Conservation (phyloP, 2,329 filamentous ascomycete genomes). For the Dissoconium aciculare region DNA sequence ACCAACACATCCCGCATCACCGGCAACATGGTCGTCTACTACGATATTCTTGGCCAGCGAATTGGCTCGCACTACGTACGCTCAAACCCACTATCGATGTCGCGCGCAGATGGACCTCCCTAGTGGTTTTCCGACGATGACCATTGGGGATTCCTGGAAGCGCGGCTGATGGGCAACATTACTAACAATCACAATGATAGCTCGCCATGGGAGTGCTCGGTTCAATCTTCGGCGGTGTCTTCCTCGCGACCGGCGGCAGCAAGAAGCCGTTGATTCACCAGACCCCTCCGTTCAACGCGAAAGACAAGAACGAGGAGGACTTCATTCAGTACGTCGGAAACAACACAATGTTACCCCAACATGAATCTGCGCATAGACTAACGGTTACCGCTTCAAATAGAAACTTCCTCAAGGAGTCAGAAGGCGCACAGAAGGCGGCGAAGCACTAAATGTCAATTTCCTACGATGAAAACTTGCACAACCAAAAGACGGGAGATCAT, state of each 20-base stretch:
- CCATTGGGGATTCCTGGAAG: conserved; percentile 1
- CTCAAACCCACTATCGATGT: conserved; percentile 4
- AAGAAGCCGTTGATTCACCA: conserved; percentile 33
- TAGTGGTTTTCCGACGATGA: background rate
- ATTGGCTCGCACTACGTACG: conserved; percentile 41
- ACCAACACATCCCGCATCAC: conserved; percentile 4
- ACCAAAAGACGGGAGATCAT: too few species aligned
- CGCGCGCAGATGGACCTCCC: background rate
- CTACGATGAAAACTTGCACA: conserved; percentile 1
- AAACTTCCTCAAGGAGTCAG: conserved; percentile 14
- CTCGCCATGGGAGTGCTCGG: conserved; percentile 46
- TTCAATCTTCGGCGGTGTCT: conserved; percentile 32
- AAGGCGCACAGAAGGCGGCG: conserved; percentile 8
- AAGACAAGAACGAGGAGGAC: conserved; percentile 52
- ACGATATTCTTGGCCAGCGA: conserved; percentile 37
- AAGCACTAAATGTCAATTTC: conserved; percentile 6
- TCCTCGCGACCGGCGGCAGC: conserved; percentile 32
- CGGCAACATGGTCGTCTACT: conserved; percentile 36
- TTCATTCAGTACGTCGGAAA: conserved; percentile 46
- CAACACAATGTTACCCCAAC: background rate
- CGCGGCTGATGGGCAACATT: conserved; percentile 3
- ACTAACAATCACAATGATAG: conserved; percentile 23
- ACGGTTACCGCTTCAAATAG: conserved; percentile 6
- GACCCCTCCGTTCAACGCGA: conserved; percentile 46
- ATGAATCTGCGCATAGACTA: background rate